Conservation (phyloP, 345 rosid genomes). For the Salix suchowensis region DNA sequence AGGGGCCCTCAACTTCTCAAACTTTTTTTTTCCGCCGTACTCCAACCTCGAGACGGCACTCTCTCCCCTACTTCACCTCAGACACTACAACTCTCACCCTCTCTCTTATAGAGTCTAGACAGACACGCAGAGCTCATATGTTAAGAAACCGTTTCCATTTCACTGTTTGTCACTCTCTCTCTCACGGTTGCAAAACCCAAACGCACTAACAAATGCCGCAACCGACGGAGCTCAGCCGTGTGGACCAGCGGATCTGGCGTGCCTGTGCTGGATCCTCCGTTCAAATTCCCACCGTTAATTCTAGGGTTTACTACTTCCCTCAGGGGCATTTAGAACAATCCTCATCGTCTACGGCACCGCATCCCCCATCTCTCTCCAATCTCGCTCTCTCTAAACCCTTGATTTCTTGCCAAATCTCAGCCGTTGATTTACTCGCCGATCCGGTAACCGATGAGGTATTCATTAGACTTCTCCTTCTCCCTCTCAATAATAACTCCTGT, state of each 20-base stretch:
- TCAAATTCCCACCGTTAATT: constrained; percentile 48
- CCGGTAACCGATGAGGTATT: constrained; percentile 73
- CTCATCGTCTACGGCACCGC: constrained; percentile 18
- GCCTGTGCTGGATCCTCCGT: constrained; percentile 73
- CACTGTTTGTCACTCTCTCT: background rate
- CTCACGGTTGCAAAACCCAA: background rate
- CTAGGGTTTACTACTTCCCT: constrained; percentile 84
- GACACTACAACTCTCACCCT: constrained; percentile 14
- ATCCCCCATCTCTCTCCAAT: constrained; percentile 12
- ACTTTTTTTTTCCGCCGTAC: constrained; percentile 8
- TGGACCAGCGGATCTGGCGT: constrained; percentile 69
- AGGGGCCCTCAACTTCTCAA: background rate
- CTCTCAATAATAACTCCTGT: constrained; percentile 5
- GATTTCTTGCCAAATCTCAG: constrained; percentile 46
- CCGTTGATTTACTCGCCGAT: constrained; percentile 57
- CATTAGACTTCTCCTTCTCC: constrained; percentile 42
- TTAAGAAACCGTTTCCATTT: background rate
- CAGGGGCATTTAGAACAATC: constrained; percentile 80
- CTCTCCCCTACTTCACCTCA: background rate
- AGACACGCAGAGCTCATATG: constrained; percentile 1
- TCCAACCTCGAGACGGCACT: constrained; percentile 33
- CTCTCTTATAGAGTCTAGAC: background rate
- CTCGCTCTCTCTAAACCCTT: constrained; percentile 25
- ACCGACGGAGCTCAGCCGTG: constrained; percentile 23
- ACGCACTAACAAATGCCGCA: constrained; percentile 7